Conservation (phyloP, 2,329 filamentous ascomycete genomes). For the Emydomyces testavorans region DNA sequence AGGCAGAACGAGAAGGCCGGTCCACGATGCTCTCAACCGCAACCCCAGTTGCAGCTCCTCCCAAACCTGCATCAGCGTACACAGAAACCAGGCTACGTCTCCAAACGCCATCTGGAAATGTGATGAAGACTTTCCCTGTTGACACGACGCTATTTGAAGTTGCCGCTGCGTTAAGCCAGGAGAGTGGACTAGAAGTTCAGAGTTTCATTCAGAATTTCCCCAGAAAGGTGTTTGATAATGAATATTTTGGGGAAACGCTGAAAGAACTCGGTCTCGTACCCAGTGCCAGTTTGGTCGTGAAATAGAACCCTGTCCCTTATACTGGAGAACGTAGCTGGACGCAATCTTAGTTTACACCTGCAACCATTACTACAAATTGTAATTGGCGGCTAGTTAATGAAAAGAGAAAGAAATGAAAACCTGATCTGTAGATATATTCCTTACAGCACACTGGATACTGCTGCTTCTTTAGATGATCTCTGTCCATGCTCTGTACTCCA, state of each 20-base stretch:
- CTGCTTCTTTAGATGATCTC: too few relatives aligned
- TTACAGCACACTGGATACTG: too few relatives aligned
- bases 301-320: too few relatives aligned
- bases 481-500: neutral
- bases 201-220: slow-evolving; percentile 83
- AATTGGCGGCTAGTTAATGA: too few relatives aligned
- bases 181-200: slow-evolving; percentile 57
- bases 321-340: too few relatives aligned
- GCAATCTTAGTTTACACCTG: too few relatives aligned
- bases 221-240: slow-evolving; percentile 59
- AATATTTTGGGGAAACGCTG: slow-evolving; percentile 81
- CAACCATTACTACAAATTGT: neutral
- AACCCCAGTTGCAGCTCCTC: slow-evolving; percentile 36
- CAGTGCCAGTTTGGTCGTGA: slow-evolving; percentile 75
- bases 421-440: too few relatives aligned
- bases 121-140: slow-evolving; percentile 78
- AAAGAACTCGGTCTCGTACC: slow-evolving; percentile 87
- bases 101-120: slow-evolving; percentile 61
- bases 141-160: slow-evolving; percentile 92
- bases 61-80: slow-evolving; percentile 58
- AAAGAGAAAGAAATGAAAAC: too few relatives aligned
- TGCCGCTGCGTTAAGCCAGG: slow-evolving; percentile 59
- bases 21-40: slow-evolving; percentile 41
- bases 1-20: slow-evolving; percentile 73
- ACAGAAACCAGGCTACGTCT: slow-evolving; percentile 71